These are phyloP conservation scores for Azolla pinnata DNA, from an alignment of 75 land plant genomes.

Conservation along the genomic window DNA sequence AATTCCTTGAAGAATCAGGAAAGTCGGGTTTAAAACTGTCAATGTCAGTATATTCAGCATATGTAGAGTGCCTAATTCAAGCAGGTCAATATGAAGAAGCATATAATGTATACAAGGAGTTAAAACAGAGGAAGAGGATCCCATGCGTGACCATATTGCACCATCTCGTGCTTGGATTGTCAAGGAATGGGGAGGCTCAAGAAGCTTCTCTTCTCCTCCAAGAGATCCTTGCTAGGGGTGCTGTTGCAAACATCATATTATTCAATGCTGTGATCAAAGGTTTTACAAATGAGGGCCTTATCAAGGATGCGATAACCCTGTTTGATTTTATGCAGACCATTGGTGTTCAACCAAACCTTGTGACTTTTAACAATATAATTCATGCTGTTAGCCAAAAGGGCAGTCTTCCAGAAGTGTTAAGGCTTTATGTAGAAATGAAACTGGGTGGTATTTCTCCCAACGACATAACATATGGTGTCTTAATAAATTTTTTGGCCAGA, in stretches of 20 bases:
- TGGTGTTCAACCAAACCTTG: conserved; percentile 42
- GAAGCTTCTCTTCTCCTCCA: not conserved
- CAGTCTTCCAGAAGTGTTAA: conserved; percentile 44
- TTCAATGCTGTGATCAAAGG: conserved; percentile 8
- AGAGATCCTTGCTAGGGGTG: conserved; percentile 6
- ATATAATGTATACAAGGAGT: conserved; percentile 1
- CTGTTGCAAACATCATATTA: not conserved
- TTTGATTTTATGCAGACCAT: conserved; percentile 30
- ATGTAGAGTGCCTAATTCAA: conserved; percentile 3
- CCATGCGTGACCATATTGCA: not conserved
- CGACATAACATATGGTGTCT: conserved; percentile 52
- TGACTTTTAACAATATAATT: conserved; percentile 55
- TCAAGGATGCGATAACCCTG: conserved; percentile 44
- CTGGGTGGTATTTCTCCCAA: conserved; percentile 20
- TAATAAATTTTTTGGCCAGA: conserved; percentile 29
- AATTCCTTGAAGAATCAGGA: not conserved
- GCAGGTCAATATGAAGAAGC: not conserved
- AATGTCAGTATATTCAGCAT: conserved; percentile 1
- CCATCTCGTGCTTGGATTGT: conserved; percentile 6
- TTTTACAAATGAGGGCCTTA: conserved; percentile 11
- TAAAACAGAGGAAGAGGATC: not conserved
- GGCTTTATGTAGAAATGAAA: conserved; percentile 48
- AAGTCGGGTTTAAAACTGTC: not conserved
- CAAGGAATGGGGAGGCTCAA: not conserved
- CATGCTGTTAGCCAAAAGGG: conserved; percentile 63